These are phyloP conservation scores for Parasarocladium wereldwijsianum DNA, from an alignment of 2,329 filamentous ascomycete species.

Conservation along the genomic window DNA sequence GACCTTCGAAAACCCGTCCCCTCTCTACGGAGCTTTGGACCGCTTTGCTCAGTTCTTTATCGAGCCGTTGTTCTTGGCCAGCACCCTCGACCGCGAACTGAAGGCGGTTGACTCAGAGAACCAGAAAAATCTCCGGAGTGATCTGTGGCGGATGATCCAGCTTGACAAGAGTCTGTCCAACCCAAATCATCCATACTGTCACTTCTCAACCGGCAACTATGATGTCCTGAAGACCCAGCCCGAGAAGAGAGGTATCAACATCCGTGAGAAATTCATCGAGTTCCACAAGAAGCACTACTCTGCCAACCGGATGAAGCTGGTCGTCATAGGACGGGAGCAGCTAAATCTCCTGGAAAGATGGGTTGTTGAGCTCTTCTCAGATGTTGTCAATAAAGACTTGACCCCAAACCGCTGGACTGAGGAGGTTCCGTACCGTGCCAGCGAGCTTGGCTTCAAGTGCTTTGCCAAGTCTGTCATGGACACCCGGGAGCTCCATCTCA, in stretches of 20 bases:
- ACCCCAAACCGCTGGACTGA: constrained; percentile 40
- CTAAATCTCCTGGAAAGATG: constrained; percentile 72
- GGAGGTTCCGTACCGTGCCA: constrained; percentile 32
- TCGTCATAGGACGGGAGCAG: constrained; percentile 67
- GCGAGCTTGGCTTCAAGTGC: constrained; percentile 48
- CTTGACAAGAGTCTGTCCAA: constrained; percentile 81
- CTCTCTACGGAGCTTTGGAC: constrained; percentile 68
- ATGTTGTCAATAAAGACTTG: constrained; percentile 69
- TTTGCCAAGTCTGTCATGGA: constrained; percentile 92
- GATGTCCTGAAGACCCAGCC: constrained; percentile 75
- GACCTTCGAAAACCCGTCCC: constrained; percentile 40
- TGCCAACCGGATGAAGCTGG: constrained; percentile 85
- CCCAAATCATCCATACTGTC: constrained; percentile 72
- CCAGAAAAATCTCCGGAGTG: constrained; percentile 92
- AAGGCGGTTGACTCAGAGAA: constrained; percentile 89
- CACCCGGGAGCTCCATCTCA: constrained; percentile 61
- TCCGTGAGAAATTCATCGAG: constrained; percentile 81
- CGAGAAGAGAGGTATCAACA: constrained; percentile 64
- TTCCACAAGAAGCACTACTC: constrained; percentile 87
- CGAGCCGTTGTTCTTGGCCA: constrained; percentile 70
- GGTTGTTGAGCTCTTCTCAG: constrained; percentile 72
- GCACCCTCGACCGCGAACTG: constrained; percentile 74
- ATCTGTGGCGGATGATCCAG: constrained; percentile 77
- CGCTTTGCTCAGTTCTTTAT: constrained; percentile 93
- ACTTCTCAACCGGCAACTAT: constrained; percentile 84